Percentiles rank a stretch among this genome's conserved stretches.
These are phyloP conservation scores for Suillus subluteus DNA, from an alignment of 768 basidiomycete species.

Conservation along the genomic window DNA sequence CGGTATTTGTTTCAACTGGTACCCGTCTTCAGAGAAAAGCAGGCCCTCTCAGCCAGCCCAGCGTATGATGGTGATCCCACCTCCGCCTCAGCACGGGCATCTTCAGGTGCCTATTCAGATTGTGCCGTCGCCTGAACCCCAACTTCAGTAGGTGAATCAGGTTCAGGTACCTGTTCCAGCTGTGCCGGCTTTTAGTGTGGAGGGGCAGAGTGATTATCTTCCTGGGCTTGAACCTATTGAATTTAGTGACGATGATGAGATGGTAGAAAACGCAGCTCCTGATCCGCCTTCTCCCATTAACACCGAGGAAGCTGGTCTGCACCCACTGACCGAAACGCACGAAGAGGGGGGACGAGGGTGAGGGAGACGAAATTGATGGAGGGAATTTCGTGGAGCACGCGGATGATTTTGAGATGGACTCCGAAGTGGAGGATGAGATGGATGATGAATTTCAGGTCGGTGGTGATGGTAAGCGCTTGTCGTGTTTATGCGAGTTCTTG, in stretches of 20 bases:
- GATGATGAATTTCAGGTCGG: constrained; percentile 2
- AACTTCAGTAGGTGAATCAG: not conserved
- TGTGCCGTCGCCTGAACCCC: not conserved
- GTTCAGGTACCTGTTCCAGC: not conserved
- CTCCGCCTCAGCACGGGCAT: not conserved
- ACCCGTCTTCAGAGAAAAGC: constrained; percentile 23
- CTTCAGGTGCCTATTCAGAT: not conserved
- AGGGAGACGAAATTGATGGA: not conserved
- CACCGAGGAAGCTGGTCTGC: not conserved
- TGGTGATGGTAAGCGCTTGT: constrained; percentile 5
- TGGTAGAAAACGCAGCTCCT: not conserved
- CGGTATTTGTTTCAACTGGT: constrained; percentile 53
- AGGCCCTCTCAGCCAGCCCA: not conserved
- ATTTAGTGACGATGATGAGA: constrained; percentile 1
- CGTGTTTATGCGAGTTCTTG: not conserved
- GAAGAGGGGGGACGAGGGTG: constrained; percentile 12
- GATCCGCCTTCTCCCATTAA: not conserved
- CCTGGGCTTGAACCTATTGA: constrained; percentile 10
- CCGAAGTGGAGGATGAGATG: constrained; percentile 11
- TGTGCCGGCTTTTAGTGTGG: not conserved
- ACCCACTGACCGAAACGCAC: not conserved
- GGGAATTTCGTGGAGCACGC: constrained; percentile 10
- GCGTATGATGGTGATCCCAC: not conserved
- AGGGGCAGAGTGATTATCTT: not conserved
- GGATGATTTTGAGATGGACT: constrained; percentile 12